These are phyloP conservation scores for Suillus subluteus DNA, from an alignment of 768 basidiomycete species.

Conservation along the genomic window DNA sequence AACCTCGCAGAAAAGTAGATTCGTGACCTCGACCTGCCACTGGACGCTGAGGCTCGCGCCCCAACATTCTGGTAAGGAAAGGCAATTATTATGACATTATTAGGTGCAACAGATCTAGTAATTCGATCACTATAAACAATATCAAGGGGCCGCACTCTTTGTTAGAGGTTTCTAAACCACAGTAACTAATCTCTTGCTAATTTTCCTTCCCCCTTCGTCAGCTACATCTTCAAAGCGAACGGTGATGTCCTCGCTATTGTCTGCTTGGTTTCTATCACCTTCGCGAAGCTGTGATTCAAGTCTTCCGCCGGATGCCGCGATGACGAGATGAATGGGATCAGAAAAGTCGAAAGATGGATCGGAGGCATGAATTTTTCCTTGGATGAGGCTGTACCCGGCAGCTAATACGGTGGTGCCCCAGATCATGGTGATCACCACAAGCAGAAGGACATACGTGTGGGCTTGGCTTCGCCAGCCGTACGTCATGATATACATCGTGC, in stretches of 20 bases:
- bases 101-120: no score
- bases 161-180: not conserved
- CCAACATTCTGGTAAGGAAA: no score
- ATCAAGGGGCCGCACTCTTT: not conserved
- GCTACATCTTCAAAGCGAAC: not conserved
- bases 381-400: constrained; percentile 6
- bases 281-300: not conserved
- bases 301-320: constrained; percentile 6
- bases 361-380: not conserved
- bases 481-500: constrained; percentile 12
- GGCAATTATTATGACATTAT: no score
- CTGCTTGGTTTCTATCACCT: not conserved
- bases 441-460: constrained; percentile 7
- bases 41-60: no score
- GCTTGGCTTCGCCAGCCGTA: constrained; percentile 8
- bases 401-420: constrained; percentile 1
- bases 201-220: not conserved
- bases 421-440: constrained; percentile 7
- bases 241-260: not conserved
- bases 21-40: no score
- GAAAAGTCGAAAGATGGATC: constrained; percentile 11
- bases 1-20: no score
- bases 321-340: constrained; percentile 7
- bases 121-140: not conserved
- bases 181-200: not conserved